Conservation (phyloP, 208 protist genomes). For the Leishmania aethiopica region DNA sequence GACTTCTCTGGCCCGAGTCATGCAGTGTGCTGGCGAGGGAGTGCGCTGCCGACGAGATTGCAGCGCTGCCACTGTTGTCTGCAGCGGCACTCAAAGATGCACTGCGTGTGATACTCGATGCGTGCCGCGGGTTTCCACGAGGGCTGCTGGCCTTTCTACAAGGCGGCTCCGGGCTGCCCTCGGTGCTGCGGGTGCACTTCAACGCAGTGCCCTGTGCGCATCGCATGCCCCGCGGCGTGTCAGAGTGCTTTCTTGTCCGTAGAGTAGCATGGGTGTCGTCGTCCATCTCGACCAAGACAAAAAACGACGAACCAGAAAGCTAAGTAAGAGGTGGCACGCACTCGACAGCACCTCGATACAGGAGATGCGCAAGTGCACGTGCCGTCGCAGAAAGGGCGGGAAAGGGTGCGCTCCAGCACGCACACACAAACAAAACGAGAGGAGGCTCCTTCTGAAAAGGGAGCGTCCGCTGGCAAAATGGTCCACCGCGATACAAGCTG, state of each 20-base stretch:
- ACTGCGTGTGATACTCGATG: background rate
- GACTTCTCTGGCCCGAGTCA: background rate
- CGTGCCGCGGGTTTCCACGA: background rate
- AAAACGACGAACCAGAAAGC: background rate
- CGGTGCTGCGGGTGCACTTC: no score
- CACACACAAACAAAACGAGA: background rate
- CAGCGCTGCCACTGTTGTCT: background rate
- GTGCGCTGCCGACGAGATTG: background rate
- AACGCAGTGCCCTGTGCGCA: background rate
- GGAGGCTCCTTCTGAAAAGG: no score
- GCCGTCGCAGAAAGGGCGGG: background rate
- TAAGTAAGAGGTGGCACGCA: background rate
- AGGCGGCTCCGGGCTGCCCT: background rate
- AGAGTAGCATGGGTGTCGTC: no score
- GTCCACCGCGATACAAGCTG: no score
- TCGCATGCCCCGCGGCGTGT: background rate
- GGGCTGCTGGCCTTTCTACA: background rate
- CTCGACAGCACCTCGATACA: background rate
- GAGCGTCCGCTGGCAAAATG: no score
- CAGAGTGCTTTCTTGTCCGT: no score
- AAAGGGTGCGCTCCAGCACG: background rate
- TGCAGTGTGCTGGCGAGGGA: background rate
- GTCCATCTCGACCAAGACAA: background rate
- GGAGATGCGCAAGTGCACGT: background rate
- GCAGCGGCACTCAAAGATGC: background rate